Conservation (phyloP, 805 yeast species). For the Yamadazyma kitorensis region DNA sequence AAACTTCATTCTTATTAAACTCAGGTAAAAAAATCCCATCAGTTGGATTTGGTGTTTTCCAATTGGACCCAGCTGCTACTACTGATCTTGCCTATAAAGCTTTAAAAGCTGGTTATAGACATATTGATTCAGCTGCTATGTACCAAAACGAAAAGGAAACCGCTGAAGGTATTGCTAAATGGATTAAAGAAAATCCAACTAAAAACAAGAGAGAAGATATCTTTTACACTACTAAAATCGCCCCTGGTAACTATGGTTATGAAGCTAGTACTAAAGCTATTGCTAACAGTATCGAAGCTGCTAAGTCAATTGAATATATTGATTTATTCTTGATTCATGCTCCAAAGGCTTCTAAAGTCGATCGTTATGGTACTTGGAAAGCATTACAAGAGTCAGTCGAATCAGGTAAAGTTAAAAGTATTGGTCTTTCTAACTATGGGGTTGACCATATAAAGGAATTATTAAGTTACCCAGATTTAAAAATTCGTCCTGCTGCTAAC, state of each 20-base stretch:
- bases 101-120: conserved; percentile 62
- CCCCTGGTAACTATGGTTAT: conserved; percentile 31
- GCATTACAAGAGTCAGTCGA: conserved; percentile 74
- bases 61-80: conserved; percentile 31
- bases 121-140: conserved; percentile 71
- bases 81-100: conserved; percentile 52
- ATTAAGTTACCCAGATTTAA: conserved; percentile 19
- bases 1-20: conserved; percentile 10
- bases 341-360: conserved; percentile 31
- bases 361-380: conserved; percentile 60
- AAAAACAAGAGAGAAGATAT: conserved; percentile 31
- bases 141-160: conserved; percentile 68
- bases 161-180: conserved; percentile 55
- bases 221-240: conserved; percentile 36
- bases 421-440: conserved; percentile 35
- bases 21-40: conserved; percentile 30
- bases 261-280: conserved; percentile 29
- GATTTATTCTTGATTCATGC: conserved; percentile 51
- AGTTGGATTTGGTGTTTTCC: conserved; percentile 52
- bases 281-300: conserved; percentile 26
- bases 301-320: conserved; percentile 33
- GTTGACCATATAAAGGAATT: conserved; percentile 23
- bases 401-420: conserved; percentile 44
- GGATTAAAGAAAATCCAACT: conserved; percentile 41
- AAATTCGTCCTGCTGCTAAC: conserved; percentile 29